Conservation (phyloP, 495 filamentous ascomycete genomes). For the Tuber borchii region DNA sequence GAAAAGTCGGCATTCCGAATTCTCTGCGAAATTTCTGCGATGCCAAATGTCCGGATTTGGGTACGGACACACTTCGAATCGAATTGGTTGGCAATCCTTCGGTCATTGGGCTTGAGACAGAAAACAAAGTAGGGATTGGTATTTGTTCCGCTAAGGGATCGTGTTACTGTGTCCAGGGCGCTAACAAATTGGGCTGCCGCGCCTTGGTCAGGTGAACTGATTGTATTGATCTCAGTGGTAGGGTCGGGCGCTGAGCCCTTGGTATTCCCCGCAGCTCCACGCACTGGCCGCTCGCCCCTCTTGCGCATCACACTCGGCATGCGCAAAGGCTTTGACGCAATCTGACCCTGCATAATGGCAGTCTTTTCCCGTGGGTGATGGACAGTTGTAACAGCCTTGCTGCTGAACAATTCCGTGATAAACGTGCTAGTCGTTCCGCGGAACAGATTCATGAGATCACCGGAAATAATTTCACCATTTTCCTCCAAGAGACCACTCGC, state of each 20-base stretch:
- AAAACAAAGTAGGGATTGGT: constrained; percentile 94
- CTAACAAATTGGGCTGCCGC: constrained; percentile 87
- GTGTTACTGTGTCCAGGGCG: constrained; percentile 79
- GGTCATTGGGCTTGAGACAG: constrained; percentile 94
- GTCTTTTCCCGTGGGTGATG: constrained; percentile 83
- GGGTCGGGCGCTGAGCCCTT: constrained; percentile 32
- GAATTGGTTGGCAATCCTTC: constrained; percentile 95
- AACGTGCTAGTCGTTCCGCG: constrained; percentile 80
- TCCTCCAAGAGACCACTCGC: constrained; percentile 79
- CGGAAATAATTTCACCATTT: constrained; percentile 91
- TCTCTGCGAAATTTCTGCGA: constrained; percentile 92
- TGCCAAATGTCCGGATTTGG: constrained; percentile 91
- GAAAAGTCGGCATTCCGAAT: constrained; percentile 90
- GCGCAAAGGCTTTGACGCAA: constrained; percentile 86
- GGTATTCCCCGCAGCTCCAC: constrained; percentile 41
- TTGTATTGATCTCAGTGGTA: constrained; percentile 38
- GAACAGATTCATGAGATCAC: constrained; percentile 93
- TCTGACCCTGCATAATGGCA: constrained; percentile 90
- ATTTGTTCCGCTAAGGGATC: constrained; percentile 69
- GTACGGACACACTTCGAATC: constrained; percentile 95
- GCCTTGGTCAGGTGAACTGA: constrained; percentile 58
- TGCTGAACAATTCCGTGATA: constrained; percentile 80
- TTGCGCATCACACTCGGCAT: constrained; percentile 86
- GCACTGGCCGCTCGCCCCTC: constrained; percentile 52
- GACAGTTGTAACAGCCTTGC: constrained; percentile 82